Percentiles rank a stretch among this genome's conserved stretches.
phyloP scores from a whole-genome alignment of 2,329 filamentous ascomycete species.

The Phialophora chinensis region DNA sequence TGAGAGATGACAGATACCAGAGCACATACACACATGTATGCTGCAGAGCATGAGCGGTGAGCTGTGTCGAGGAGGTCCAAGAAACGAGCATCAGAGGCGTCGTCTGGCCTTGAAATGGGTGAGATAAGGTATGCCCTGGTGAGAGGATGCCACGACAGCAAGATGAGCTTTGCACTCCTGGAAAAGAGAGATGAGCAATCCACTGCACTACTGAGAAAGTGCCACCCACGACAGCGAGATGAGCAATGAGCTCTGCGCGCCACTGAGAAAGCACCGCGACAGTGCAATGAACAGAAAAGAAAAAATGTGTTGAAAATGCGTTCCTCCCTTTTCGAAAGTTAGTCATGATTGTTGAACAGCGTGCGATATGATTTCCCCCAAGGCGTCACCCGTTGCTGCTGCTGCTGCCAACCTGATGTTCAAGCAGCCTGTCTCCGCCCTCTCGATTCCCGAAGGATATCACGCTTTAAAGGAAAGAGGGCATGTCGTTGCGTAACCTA shows the following conservation, averaged over 20 bases:
- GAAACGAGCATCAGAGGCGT: background rate
- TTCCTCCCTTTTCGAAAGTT: too few relatives aligned
- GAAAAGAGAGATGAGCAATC: too few relatives aligned
- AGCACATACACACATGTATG: background rate
- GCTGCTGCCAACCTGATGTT: background rate
- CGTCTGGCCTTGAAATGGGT: background rate
- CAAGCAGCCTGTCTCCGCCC: background rate
- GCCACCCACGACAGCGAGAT: background rate
- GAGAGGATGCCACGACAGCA: background rate
- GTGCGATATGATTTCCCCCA: too few relatives aligned
- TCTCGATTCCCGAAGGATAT: background rate
- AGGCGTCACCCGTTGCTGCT: too few relatives aligned
- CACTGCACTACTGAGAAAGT: background rate
- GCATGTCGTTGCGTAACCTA: too few relatives aligned
- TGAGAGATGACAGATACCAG: background rate
- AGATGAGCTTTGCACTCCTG: too few relatives aligned
- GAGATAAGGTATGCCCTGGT: background rate
- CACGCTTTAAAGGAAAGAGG: background rate
- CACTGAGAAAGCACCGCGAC: background rate
- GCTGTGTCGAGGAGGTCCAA: background rate
- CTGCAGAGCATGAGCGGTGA: background rate
- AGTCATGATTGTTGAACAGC: too few relatives aligned
- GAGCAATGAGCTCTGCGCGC: background rate
- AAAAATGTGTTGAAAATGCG: background rate
- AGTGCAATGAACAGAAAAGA: background rate